Evolutionary conservation across 495 filamentous ascomycete genomes (phyloP).

Genomic region (Penicillium subrubescens): DNA sequence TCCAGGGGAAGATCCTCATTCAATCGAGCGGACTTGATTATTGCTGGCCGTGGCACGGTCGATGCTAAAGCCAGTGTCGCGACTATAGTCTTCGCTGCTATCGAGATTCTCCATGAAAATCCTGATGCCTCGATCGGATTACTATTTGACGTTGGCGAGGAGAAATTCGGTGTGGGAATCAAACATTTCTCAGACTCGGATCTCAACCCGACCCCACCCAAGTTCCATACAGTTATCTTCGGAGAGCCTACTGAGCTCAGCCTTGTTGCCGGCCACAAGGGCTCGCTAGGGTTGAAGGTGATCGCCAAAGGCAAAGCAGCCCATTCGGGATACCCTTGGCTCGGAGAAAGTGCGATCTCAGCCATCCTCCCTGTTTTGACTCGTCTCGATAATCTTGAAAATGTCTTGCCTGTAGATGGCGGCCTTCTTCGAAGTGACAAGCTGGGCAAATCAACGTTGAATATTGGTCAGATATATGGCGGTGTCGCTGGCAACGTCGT

Average conservation of each 20-base stretch:
- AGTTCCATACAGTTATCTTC: conserved; percentile 72
- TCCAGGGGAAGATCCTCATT: neutral
- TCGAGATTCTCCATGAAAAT: neutral
- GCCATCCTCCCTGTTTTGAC: conserved; percentile 54
- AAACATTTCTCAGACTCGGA: neutral
- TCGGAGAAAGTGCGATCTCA: conserved; percentile 68
- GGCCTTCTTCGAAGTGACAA: conserved; percentile 51
- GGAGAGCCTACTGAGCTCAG: conserved; percentile 84
- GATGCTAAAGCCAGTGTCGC: neutral
- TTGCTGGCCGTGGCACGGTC: conserved; percentile 66
- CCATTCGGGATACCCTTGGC: conserved; percentile 76
- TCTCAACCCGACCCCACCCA: conserved; percentile 20
- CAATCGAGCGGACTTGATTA: conserved; percentile 30
- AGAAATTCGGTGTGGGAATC: neutral
- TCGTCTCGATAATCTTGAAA: conserved; percentile 57
- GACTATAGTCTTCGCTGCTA: neutral
- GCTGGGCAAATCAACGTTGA: conserved; percentile 81
- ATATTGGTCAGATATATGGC: conserved; percentile 72
- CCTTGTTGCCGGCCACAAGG: conserved; percentile 86
- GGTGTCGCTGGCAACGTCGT: conserved; percentile 87
- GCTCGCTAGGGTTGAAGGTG: conserved; percentile 57
- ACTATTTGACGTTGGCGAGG: neutral
- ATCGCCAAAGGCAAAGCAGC: conserved; percentile 66
- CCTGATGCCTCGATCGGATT: neutral
- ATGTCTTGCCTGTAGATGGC: conserved; percentile 46